Conservation (phyloP, 2,329 filamentous ascomycete genomes). For the Alternaria triticina region DNA sequence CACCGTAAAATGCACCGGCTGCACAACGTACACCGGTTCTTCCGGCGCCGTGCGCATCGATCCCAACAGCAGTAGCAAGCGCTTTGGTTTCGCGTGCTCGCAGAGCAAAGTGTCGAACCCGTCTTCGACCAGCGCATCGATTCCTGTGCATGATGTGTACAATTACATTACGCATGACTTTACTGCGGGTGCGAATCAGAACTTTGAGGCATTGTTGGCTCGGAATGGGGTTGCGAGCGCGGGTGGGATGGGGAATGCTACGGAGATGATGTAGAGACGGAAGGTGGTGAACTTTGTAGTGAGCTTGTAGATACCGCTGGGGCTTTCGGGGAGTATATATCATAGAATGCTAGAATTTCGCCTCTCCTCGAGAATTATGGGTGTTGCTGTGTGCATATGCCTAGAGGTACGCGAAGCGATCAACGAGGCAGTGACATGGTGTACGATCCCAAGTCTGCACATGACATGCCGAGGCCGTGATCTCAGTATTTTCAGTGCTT, state of each 20-base stretch:
- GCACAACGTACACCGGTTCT: conserved; percentile 30
- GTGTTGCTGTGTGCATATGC: background rate
- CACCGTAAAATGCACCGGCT: conserved; percentile 40
- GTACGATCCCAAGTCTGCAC: background rate
- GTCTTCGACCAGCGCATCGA: conserved; percentile 24
- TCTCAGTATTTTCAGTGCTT: background rate
- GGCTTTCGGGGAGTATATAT: background rate
- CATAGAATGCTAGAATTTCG: background rate
- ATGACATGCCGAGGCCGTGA: background rate
- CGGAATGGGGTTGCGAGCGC: conserved; percentile 28
- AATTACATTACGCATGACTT: conserved; percentile 43
- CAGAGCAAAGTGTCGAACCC: conserved; percentile 27
- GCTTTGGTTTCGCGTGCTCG: conserved; percentile 35
- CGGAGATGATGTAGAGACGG: background rate
- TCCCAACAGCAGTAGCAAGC: conserved; percentile 22
- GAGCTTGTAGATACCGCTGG: background rate
- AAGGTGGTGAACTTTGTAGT: too few relatives aligned
- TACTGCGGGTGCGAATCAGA: conserved; percentile 27
- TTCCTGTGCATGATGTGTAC: conserved; percentile 36
- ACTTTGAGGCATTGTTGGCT: conserved; percentile 30
- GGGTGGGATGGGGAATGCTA: background rate
- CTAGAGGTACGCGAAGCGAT: background rate
- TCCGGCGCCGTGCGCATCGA: conserved; percentile 25
- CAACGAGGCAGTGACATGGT: background rate
- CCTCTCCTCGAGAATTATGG: background rate